These are phyloP conservation scores for Leptographium lundbergii DNA, from an alignment of 2,329 filamentous ascomycete genomes.

Conservation along the genomic window DNA sequence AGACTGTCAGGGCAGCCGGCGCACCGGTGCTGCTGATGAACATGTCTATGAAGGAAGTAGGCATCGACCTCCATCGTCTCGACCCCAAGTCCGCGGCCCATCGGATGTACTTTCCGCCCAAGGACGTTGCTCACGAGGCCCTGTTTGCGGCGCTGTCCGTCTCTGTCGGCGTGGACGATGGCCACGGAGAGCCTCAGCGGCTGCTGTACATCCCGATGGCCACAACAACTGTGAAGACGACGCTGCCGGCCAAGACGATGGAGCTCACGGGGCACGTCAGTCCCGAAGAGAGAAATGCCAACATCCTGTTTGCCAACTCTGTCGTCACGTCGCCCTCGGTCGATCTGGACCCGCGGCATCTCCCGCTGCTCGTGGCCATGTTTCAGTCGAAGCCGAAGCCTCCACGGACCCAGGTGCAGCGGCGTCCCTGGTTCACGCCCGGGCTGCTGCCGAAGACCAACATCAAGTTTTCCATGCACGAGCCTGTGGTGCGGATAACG, in stretches of 20 bases:
- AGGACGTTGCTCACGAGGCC: conserved; percentile 90
- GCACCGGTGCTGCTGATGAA: conserved; percentile 64
- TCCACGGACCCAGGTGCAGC: conserved; percentile 28
- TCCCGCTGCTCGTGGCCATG: conserved; percentile 73
- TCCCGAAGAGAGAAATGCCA: conserved; percentile 76
- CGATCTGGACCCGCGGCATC: conserved; percentile 81
- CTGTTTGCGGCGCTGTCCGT: conserved; percentile 85
- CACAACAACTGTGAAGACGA: conserved; percentile 88
- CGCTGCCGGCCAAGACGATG: conserved; percentile 85
- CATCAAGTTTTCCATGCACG: conserved; percentile 92
- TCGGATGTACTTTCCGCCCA: conserved; percentile 92
- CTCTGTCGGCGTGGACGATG: conserved; percentile 81
- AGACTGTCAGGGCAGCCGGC: conserved; percentile 51
- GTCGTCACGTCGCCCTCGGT: conserved; percentile 93
- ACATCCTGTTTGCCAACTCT: conserved; percentile 91
- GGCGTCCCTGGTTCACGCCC: conserved; percentile 62
- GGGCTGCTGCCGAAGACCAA: conserved; percentile 86
- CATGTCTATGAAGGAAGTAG: conserved; percentile 90
- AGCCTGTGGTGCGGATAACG: conserved; percentile 83
- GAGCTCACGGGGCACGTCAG: conserved; percentile 62
- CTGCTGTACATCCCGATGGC: conserved; percentile 94
- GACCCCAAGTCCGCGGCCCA: conserved; percentile 89
- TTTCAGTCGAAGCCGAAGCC: conserved; percentile 43
- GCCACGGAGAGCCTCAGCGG: conserved; percentile 72
- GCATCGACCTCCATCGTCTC: conserved; percentile 80